Percentiles rank a stretch among this genome's conserved stretches.
Conservation (phyloP, 768 basidiomycete genomes). For the Boletus reticulatus region DNA sequence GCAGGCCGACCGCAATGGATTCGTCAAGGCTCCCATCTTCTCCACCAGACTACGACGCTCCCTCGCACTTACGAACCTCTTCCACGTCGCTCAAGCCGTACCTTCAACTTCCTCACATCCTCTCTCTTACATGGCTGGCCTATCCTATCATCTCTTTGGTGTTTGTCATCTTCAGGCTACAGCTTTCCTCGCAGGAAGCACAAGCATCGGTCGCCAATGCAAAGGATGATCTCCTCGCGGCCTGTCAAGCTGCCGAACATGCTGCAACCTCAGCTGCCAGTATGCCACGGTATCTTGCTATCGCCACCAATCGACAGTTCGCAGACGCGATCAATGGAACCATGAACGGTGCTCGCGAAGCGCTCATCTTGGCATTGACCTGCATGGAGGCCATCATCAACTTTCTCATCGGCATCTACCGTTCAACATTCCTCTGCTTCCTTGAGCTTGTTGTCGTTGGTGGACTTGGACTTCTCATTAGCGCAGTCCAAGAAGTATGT, state of each 20-base stretch:
- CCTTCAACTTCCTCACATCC: slow-evolving; percentile 75
- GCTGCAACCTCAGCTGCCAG: slow-evolving; percentile 82
- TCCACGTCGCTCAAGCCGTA: slow-evolving; percentile 66
- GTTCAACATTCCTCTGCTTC: slow-evolving; percentile 92
- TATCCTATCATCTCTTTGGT: slow-evolving; percentile 87
- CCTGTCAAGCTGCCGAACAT: slow-evolving; percentile 81
- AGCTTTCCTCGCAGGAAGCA: slow-evolving; percentile 68
- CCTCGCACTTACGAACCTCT: slow-evolving; percentile 31
- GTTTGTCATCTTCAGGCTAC: slow-evolving; percentile 83
- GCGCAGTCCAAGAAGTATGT: slow-evolving; percentile 79
- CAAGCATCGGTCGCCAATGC: slow-evolving; percentile 65
- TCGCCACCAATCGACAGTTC: slow-evolving; percentile 79
- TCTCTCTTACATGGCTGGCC: slow-evolving; percentile 88
- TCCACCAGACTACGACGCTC: slow-evolving; percentile 58
- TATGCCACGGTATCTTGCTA: slow-evolving; percentile 85
- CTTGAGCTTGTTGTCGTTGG: slow-evolving; percentile 87
- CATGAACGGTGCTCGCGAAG: slow-evolving; percentile 71
- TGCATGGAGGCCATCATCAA: slow-evolving; percentile 86
- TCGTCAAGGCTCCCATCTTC: slow-evolving; percentile 36
- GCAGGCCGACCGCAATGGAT: slow-evolving; percentile 39
- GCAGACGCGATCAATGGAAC: slow-evolving; percentile 76
- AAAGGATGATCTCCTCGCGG: slow-evolving; percentile 73
- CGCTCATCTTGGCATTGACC: slow-evolving; percentile 73
- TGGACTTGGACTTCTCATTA: slow-evolving; percentile 73
- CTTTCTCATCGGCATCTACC: slow-evolving; percentile 89